Conservation (phyloP, 2,329 filamentous ascomycete species). For the Teratosphaeria zuluensis region DNA sequence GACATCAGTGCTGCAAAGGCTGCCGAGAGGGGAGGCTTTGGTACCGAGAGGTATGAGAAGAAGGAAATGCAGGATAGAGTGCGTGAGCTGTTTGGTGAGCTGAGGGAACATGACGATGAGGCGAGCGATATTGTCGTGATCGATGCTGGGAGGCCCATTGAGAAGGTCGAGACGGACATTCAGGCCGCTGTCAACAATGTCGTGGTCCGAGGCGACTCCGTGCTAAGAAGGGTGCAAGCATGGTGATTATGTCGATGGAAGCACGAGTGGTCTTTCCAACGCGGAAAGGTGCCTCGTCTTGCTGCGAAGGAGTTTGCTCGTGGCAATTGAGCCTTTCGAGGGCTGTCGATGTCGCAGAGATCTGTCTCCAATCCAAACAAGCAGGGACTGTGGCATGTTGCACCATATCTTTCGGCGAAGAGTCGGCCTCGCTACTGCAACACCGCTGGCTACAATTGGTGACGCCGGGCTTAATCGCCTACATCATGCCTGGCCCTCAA, state of each 20-base stretch:
- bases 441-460: too few relatives aligned
- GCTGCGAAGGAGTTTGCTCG: neutral
- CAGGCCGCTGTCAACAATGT: conserved; percentile 6
- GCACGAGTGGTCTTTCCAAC: neutral
- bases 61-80: conserved; percentile 73
- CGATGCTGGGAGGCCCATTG: conserved; percentile 44
- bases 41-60: conserved; percentile 80
- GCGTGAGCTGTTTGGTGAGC: conserved; percentile 56
- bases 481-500: too few relatives aligned
- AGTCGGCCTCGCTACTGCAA: too few relatives aligned
- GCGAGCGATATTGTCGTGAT: conserved; percentile 44
- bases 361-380: too few relatives aligned
- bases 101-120: conserved; percentile 36
- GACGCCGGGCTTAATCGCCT: too few relatives aligned
- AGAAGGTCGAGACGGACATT: conserved; percentile 37
- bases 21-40: conserved; percentile 71
- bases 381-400: too few relatives aligned
- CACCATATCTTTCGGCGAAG: too few relatives aligned
- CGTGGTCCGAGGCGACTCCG: neutral
- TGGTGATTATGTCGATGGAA: neutral
- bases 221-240: conserved; percentile 2
- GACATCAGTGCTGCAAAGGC: conserved; percentile 68
- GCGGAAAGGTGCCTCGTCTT: neutral
- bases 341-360: neutral
- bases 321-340: neutral